phyloP scores from a whole-genome alignment of 2,329 filamentous ascomycete genomes.

The Coniochaeta prunicola region DNA sequence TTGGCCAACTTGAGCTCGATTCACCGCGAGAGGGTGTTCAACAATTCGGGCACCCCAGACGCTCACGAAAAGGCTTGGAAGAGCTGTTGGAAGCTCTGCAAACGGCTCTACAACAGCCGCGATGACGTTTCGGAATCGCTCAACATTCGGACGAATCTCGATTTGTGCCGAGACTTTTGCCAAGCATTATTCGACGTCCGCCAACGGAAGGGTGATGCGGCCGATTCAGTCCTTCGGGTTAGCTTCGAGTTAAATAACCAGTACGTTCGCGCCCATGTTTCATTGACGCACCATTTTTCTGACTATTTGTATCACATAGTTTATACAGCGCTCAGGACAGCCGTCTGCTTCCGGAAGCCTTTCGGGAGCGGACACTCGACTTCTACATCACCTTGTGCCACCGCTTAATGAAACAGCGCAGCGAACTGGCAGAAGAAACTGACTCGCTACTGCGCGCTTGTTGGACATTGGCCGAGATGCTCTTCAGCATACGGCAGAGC shows the following conservation, averaged over 20 bases:
- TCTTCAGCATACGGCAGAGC: slow-evolving; percentile 84
- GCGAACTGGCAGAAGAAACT: slow-evolving; percentile 70
- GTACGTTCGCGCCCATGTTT: slow-evolving; percentile 28
- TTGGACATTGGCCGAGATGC: slow-evolving; percentile 86
- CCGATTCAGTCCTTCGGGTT: slow-evolving; percentile 82
- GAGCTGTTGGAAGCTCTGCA: slow-evolving; percentile 88
- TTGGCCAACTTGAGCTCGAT: slow-evolving; percentile 77
- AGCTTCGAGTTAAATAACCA: slow-evolving; percentile 96
- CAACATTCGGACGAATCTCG: slow-evolving; percentile 67
- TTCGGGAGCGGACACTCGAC: slow-evolving; percentile 82
- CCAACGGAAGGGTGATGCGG: slow-evolving; percentile 65
- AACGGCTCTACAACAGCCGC: slow-evolving; percentile 76
- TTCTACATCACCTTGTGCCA: slow-evolving; percentile 94
- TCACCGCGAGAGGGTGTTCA: slow-evolving; percentile 73
- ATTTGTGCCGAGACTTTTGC: slow-evolving; percentile 86
- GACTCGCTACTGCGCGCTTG: slow-evolving; percentile 79
- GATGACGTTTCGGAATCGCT: slow-evolving; percentile 61
- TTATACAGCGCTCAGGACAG: slow-evolving; percentile 84
- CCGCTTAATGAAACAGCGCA: slow-evolving; percentile 90
- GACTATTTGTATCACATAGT: slow-evolving; percentile 29
- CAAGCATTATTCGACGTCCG: slow-evolving; percentile 85
- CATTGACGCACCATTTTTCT: slow-evolving; percentile 9
- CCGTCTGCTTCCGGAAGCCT: slow-evolving; percentile 73
- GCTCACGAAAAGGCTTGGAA: slow-evolving; percentile 87
- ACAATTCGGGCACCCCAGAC: slow-evolving; percentile 64